Percentiles rank a stretch among this genome's conserved stretches.
Evolutionary conservation across 345 rosid species (phyloP).

Genomic region (Eucalyptus grandis): DNA sequence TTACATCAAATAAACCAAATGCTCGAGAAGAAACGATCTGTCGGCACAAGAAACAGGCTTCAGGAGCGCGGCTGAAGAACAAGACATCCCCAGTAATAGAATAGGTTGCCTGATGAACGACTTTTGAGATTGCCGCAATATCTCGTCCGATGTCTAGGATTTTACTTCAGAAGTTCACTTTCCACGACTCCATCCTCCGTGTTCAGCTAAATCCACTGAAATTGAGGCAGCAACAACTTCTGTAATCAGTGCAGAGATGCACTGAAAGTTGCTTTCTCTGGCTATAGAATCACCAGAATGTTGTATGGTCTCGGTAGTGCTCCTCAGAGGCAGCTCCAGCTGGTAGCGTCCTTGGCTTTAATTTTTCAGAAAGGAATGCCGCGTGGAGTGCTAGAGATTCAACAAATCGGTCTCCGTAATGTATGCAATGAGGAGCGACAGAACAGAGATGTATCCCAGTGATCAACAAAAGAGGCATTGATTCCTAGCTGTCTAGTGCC

Average conservation of each 20-base stretch:
- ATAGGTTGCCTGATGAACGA: background rate
- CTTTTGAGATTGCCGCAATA: background rate
- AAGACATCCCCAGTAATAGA: background rate
- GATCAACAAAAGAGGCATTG: background rate
- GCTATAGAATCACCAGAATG: background rate
- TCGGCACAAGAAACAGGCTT: background rate
- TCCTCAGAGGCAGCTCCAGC: background rate
- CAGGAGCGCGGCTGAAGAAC: background rate
- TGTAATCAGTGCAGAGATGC: background rate
- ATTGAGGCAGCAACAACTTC: background rate
- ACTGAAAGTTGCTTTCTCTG: background rate
- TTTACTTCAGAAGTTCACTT: background rate
- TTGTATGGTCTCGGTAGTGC: background rate
- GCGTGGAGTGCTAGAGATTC: background rate
- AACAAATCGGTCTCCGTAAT: background rate
- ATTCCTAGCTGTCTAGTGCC: background rate
- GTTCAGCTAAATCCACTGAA: background rate
- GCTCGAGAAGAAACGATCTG: background rate
- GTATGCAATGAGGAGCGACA: background rate
- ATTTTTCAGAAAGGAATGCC: background rate
- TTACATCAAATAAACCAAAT: background rate
- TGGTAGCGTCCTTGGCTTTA: background rate
- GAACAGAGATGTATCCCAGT: background rate
- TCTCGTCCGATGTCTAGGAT: background rate
- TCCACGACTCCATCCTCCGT: background rate